Base-by-base conservation (phyloP, 192 early-diverging fungal genomes). In the Allomyces arbusculus region DNA sequence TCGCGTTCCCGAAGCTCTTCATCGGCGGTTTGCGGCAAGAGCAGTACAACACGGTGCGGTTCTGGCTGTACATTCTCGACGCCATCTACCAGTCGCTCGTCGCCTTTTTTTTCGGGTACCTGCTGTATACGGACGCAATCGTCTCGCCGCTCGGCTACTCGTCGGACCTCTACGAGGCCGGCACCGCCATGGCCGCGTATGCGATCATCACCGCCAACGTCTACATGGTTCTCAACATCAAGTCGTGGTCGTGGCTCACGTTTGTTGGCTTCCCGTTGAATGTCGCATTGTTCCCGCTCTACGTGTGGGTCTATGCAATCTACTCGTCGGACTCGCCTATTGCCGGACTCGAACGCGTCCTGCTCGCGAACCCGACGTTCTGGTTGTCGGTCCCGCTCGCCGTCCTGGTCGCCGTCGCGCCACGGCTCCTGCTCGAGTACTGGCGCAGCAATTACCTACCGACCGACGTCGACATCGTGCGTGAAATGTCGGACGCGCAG, bases 1-100 rank as follows among this genome's bases (percentile, higher is more conserved):
- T 89, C 28, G 74, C 80, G 7, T 79, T 85, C 66, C 91, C 94
- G 20, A 84, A 85, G 66, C 80, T 94, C 12, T 94, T 93, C 73
- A 80, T 78, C 28, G 79, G 80, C 65, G 89, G 90, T 24, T 81
- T 87, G 33, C 78, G 80, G 61, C 79, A 84, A 62, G 79, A 84
- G 25, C 78, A 86, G 63, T 92, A 89, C 76, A 91, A 82, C 16
- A 74, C 76, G 62, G 69, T 74, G 62, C 82, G 82, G 67, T 91
- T 91, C 75, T 91, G 86, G 86, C 73, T 86, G 24, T 84, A 82
- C 40, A 80, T 88, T n/a, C 45, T 81, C 10, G 89, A 91, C 61
- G 83, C 79, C 1, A 65, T 87, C 24, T 89, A 83, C 72, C 89
- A 91, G 76, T 88, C 89, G 3, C 68, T 78, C 10, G 76, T 87